phyloP scores from a whole-genome alignment of 192 early-diverging fungal species.

The Mortierella alpina region DNA sequence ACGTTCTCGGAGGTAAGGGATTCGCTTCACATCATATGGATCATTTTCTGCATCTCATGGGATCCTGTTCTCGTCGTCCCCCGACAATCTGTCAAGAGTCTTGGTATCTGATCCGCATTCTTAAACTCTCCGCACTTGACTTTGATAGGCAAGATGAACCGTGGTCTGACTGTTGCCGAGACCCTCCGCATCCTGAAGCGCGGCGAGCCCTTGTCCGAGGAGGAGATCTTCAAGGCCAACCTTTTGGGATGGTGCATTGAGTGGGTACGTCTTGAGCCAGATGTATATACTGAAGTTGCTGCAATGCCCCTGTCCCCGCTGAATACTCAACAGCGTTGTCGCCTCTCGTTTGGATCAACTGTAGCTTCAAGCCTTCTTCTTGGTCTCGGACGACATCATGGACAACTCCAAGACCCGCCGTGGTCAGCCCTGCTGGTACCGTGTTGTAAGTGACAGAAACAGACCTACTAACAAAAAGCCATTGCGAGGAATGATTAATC shows the following conservation, averaged over 20 bases:
- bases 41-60: background rate
- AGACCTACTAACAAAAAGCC: background rate
- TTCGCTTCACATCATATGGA: background rate
- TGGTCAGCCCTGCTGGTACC: slow-evolving; percentile 98
- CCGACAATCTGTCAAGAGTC: background rate
- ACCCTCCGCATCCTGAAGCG: slow-evolving; percentile 84
- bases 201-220: slow-evolving; percentile 72
- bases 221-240: slow-evolving; percentile 88
- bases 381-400: slow-evolving; percentile 99
- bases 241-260: slow-evolving; percentile 97
- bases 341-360: background rate
- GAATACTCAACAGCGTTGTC: no score
- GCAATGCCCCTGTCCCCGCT: background rate
- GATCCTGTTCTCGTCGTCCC: background rate
- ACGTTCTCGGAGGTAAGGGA: slow-evolving; percentile 63
- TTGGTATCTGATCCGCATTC: background rate
- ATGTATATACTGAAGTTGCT: background rate
- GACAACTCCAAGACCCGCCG: slow-evolving; percentile 95
- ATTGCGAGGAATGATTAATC: background rate
- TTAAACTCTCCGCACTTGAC: background rate
- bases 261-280: slow-evolving; percentile 65
- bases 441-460: slow-evolving; percentile 51
- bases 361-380: slow-evolving; percentile 97
- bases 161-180: slow-evolving; percentile 94
- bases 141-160: slow-evolving; percentile 93